Evolutionary conservation across 2,329 filamentous ascomycete species (phyloP), one percentile per base, ranked within the genome.

Genomic region (Chaetomiaceae sp.): DNA sequence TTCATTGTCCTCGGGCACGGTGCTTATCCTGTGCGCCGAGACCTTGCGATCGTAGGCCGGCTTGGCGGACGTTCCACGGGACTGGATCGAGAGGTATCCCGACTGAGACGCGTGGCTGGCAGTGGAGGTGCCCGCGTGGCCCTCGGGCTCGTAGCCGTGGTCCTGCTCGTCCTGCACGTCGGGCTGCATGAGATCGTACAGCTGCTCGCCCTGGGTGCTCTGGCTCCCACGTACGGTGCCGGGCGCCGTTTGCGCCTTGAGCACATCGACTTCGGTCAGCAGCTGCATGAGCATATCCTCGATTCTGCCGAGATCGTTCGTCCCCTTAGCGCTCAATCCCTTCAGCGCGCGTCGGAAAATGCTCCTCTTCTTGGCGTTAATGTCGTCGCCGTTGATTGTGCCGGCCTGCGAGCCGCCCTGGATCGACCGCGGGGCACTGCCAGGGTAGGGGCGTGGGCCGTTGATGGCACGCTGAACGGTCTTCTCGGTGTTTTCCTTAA

Each of bases 281-380:
- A 98, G 77, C 62, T 95, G 89, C 65, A 93, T 86, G 27, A 98
- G 77, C 85, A 93, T 91, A 50, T 88, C 85, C 64, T 93, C 88
- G 52, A 96, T 95, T 57, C 88, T 86, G 54, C 82, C 80, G 42
- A 96, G 77, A 58, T 98, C 93, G 58, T 86, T 91, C 7, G 85
- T 83, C 42, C 88, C 91, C 70, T 93, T 94, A 61, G 85, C 78
- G 57, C 88, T 88, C 40, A 98, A 73, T 3, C 90, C 90, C 63
- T 94, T 91, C 40, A 98, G 73, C n/a, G 93, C 93, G 52, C 91
- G 83, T 59, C 85, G 86, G 70, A 97, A 93, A n/a, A 98, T 79
- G 61, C 88, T 95, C 67, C 88, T 86, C 62, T 88, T 89, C 77
- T 96, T 96, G 36, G 78, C 74, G 18, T 83, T 73, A 18, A 72